phyloP scores from a whole-genome alignment of 176 grass and related monocot species.

The Avena sativa region DNA sequence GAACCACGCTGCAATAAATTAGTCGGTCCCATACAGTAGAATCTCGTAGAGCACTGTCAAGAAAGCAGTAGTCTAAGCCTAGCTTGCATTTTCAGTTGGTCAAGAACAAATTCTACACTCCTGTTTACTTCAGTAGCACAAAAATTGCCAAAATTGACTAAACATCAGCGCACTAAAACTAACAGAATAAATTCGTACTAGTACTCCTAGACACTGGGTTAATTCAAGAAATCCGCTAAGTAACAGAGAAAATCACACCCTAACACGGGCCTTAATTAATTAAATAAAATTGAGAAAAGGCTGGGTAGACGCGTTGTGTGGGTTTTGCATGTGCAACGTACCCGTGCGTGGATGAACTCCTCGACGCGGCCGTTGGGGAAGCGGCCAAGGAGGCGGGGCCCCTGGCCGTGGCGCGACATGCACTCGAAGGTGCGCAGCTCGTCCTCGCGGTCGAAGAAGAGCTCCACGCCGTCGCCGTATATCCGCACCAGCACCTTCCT shows the following conservation, averaged over 20 bases:
- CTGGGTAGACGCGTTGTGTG: background rate
- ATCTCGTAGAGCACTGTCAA: slow-evolving; percentile 33
- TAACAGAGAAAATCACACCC: background rate
- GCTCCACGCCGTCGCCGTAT: slow-evolving; percentile 91
- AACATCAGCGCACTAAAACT: background rate
- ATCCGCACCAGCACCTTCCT: slow-evolving; percentile 88
- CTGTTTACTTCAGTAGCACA: background rate
- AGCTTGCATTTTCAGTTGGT: background rate
- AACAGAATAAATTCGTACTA: background rate
- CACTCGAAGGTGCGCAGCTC: slow-evolving; percentile 98
- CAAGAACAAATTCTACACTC: slow-evolving; percentile 30
- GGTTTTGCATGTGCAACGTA: slow-evolving; percentile 29
- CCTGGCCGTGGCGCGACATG: slow-evolving; percentile 91
- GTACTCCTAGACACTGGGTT: background rate
- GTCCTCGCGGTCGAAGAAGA: slow-evolving; percentile 90
- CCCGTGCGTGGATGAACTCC: slow-evolving; percentile 99
- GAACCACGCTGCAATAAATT: slow-evolving; percentile 39
- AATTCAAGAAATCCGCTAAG: background rate
- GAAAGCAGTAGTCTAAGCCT: background rate
- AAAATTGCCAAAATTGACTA: background rate
- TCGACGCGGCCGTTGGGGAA: slow-evolving; percentile 95
- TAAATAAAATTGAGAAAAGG: background rate
- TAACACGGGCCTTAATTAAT: background rate
- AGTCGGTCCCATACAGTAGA: slow-evolving; percentile 23
- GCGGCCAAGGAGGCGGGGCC: slow-evolving; percentile 80